phyloP scores from a whole-genome alignment of 2,329 filamentous ascomycete genomes.

The Epichloe typhina region DNA sequence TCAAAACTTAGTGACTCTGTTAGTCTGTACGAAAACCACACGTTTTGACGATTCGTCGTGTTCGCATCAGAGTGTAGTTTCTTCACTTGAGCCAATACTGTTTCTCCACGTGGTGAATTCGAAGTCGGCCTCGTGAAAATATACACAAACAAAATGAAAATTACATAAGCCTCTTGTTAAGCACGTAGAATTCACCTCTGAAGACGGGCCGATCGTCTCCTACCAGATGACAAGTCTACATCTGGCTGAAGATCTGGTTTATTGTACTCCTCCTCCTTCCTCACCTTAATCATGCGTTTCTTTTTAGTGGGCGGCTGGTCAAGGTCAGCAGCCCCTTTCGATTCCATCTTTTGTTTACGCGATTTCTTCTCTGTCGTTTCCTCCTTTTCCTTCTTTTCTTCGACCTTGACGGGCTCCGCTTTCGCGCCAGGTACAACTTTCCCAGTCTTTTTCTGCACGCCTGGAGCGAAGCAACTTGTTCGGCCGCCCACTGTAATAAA shows the following conservation, averaged over 20 bases:
- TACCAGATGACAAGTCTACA: conserved; percentile 4
- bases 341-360: conserved; percentile 16
- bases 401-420: conserved; percentile 24
- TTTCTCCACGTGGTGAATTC: too few species aligned
- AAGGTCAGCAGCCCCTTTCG: conserved; percentile 12
- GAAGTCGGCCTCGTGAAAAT: neutral
- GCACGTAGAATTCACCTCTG: neutral
- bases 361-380: conserved; percentile 12
- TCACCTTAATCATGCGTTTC: conserved; percentile 10
- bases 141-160: neutral
- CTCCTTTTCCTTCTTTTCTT: conserved; percentile 8
- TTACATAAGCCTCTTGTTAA: neutral
- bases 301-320: conserved; percentile 15
- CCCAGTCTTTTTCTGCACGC: conserved; percentile 67
- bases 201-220: conserved; percentile 8
- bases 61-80: neutral
- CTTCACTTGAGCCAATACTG: neutral
- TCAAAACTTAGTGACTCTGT: neutral
- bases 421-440: conserved; percentile 28
- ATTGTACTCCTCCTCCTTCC: conserved; percentile 7
- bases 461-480: conserved; percentile 80
- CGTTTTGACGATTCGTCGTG: neutral
- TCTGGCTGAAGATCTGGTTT: conserved; percentile 3
- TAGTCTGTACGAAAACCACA: neutral
- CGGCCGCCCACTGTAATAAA: conserved; percentile 83